Conservation (phyloP, 2,329 filamentous ascomycete genomes). For the Penicillium brevicompactum region DNA sequence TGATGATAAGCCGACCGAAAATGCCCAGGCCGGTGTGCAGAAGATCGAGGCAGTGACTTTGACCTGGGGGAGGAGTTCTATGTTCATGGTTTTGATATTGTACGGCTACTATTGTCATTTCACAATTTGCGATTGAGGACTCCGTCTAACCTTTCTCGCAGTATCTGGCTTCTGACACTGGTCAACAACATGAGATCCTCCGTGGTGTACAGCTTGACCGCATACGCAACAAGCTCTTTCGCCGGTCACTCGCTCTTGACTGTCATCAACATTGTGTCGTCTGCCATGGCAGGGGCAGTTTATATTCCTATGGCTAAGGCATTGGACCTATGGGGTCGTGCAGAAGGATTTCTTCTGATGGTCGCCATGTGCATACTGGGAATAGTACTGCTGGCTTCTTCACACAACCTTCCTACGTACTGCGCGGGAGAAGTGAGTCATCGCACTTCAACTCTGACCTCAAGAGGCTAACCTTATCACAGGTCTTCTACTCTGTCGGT, state of each 20-base stretch:
- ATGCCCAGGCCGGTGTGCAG: constrained; percentile 6
- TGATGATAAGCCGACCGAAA: not conserved
- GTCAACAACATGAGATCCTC: constrained; percentile 42
- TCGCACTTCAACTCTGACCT: not conserved
- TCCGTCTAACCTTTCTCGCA: constrained; percentile 12
- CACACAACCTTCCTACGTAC: constrained; percentile 61
- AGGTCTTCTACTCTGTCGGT: constrained; percentile 53
- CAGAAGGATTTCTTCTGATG: constrained; percentile 57
- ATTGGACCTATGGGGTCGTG: constrained; percentile 63
- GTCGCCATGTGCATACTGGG: constrained; percentile 48
- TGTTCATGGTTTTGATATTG: constrained; percentile 6
- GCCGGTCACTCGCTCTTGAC: constrained; percentile 56
- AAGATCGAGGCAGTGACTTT: constrained; percentile 7
- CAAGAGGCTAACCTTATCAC: not conserved
- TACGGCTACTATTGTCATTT: not conserved
- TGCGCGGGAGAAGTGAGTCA: constrained; percentile 54
- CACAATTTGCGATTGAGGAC: not conserved
- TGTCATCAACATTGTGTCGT: constrained; percentile 56
- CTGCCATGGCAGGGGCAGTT: constrained; percentile 56
- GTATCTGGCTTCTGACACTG: constrained; percentile 45
- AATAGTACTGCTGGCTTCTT: constrained; percentile 63
- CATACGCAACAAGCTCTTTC: constrained; percentile 56
- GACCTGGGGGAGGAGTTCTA: not conserved
- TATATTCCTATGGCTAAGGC: constrained; percentile 64
- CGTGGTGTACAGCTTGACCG: constrained; percentile 43